Base-by-base conservation (phyloP, 768 basidiomycete species). In the Leucosporidium scottii region DNA sequence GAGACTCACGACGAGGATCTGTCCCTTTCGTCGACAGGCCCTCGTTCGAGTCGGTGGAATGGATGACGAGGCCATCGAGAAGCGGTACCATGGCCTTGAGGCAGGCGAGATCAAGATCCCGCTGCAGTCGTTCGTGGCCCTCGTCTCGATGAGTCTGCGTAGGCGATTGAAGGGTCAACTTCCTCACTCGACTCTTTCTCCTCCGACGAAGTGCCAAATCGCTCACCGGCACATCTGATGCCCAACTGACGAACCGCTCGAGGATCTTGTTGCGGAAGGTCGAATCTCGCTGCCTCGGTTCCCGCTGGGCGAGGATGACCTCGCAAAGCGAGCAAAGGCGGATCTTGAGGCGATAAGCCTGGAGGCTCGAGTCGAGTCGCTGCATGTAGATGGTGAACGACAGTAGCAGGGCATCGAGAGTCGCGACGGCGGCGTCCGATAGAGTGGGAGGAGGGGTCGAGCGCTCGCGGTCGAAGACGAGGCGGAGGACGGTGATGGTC, bases 281-380 rank as follows among this genome's bases (percentile, higher is more conserved):
- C 7, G 61, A 54, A 18, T 54, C 51, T 27, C 25, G 34, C n/a
- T 50, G 55, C 65, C 57, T 21, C n/a, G 50, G n/a, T 64, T 56
- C 87, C 5, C 82, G 80, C 28, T 86, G 84, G 50, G 82, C 82
- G 73, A 87, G 85, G 21, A 87, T 82, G 53, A 82, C 83, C 67
- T 89, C 88, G 70, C 85, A 85, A 39, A 93, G 81, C 30, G 80
- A 78, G 73, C 90, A 91, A 74, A 87, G 91, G 74, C 87, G 89
- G 75, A 84, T 80, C 75, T 87, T 88, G 71, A 91, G 81, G 12
- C 90, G 84, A 58, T 84, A 81, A 1, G 84, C 83, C 1, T 80
- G 77, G 4, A 82, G 67, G 77, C 60, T 85, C 82, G 61, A 79
- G 74, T 78, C 87, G 7, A 78, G 85, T 15, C 85, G 84, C 56